A percentile compares a stretch with the other conserved stretches of the same genome.
phyloP scores from a whole-genome alignment of 2,329 filamentous ascomycete genomes.

The Cercospora nicotianae region DNA sequence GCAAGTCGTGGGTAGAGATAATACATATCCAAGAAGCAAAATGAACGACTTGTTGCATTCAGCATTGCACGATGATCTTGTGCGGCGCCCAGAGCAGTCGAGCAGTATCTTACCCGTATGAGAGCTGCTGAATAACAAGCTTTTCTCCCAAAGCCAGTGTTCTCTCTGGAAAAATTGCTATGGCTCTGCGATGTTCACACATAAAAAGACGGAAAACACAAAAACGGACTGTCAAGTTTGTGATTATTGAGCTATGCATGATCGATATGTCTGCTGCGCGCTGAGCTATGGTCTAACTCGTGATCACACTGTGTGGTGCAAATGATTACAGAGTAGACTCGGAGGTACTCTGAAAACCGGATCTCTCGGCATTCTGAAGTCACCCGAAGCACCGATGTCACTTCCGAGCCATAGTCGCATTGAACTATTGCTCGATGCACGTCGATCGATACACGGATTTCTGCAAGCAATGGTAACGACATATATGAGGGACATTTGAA shows the following conservation, averaged over 20 bases:
- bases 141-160: neutral
- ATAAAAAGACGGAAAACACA: neutral
- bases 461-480: neutral
- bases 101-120: neutral
- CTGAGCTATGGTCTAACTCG: neutral
- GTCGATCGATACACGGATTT: neutral
- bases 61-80: neutral
- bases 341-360: neutral
- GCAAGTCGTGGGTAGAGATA: too few relatives aligned
- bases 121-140: neutral
- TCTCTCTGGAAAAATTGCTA: neutral
- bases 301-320: neutral
- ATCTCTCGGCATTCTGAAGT: neutral
- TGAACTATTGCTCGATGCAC: neutral
- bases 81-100: neutral
- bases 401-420: neutral
- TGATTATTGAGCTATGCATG: neutral
- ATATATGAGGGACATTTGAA: neutral
- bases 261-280: neutral
- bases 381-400: neutral
- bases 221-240: neutral
- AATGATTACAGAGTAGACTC: neutral
- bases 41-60: too few relatives aligned
- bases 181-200: neutral
- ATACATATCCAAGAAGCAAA: too few relatives aligned